Percentiles rank a stretch among this genome's conserved stretches.
Conservation (phyloP, 805 yeast species). For the Monosporozyma siamensis region DNA sequence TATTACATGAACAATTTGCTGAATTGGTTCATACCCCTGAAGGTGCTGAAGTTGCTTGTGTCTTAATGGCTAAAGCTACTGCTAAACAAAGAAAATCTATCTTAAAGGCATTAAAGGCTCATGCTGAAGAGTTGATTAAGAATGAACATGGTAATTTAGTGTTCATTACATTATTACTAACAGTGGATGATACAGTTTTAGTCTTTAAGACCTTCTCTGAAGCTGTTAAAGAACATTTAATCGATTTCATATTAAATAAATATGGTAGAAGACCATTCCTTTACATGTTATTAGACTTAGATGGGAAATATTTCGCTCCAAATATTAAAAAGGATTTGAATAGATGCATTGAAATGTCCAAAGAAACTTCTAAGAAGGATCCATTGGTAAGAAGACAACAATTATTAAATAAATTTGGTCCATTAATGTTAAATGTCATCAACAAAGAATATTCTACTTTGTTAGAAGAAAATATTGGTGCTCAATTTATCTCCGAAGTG, state of each 20-base stretch:
- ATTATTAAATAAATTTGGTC: conserved; percentile 53
- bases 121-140: conserved; percentile 62
- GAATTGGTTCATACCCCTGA: conserved; percentile 93
- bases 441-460: conserved; percentile 42
- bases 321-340: conserved; percentile 48
- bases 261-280: conserved; percentile 83
- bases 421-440: conserved; percentile 51
- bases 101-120: conserved; percentile 62
- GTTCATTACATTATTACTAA: conserved; percentile 64
- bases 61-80: conserved; percentile 66
- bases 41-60: conserved; percentile 86
- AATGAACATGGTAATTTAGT: conserved; percentile 85
- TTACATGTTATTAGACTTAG: conserved; percentile 68
- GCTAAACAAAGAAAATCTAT: conserved; percentile 88
- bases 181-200: conserved; percentile 89
- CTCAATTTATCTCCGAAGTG: conserved; percentile 75
- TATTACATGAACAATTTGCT: conserved; percentile 79
- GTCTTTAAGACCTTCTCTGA: conserved; percentile 57
- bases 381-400: conserved; percentile 67
- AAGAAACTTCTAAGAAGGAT: conserved; percentile 77
- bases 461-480: conserved; percentile 63
- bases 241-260: conserved; percentile 55
- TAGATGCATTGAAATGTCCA: conserved; percentile 51
- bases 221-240: conserved; percentile 42
- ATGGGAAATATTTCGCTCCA: conserved; percentile 77